Evolutionary conservation across 371 early-diverging fungal species (phyloP).

Genomic region (Mortierella sp.): DNA sequence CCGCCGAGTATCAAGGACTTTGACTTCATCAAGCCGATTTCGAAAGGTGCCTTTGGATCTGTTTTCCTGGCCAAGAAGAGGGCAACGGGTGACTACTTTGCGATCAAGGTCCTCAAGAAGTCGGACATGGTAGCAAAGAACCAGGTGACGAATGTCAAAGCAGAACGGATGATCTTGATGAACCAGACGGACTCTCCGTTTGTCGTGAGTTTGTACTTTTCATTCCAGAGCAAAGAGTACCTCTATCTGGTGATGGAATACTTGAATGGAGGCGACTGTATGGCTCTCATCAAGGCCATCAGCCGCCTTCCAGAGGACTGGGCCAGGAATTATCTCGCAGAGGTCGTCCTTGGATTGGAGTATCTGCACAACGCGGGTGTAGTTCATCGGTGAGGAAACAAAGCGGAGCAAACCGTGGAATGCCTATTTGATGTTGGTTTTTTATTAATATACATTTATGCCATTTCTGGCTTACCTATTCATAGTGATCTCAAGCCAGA

Average conservation of each 20-base stretch:
- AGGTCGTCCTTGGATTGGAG: conserved; percentile 93
- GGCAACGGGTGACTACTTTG: conserved; percentile 88
- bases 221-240: conserved; percentile 93
- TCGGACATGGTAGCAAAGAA: conserved; percentile 94
- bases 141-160: conserved; percentile 91
- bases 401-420: too few species aligned
- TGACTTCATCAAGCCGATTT: conserved; percentile 92
- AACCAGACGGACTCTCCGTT: conserved; percentile 91
- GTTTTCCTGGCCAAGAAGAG: conserved; percentile 90
- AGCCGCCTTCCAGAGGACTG: conserved; percentile 91
- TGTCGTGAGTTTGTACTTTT: conserved; percentile 93
- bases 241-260: conserved; percentile 97
- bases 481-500: conserved; percentile 88
- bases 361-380: conserved; percentile 90
- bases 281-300: conserved; percentile 88
- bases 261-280: conserved; percentile 96
- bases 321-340: conserved; percentile 93
- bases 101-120: conserved; percentile 91
- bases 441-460: neutral
- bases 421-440: too few species aligned
- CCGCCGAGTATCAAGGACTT: conserved; percentile 89
- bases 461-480: neutral
- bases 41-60: conserved; percentile 92
- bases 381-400: conserved; percentile 83
- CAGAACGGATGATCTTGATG: conserved; percentile 88